A percentile compares a stretch with the other conserved stretches of the same genome.
Conservation (phyloP, 306 rosid genomes). For the Abrus pulchellus region DNA sequence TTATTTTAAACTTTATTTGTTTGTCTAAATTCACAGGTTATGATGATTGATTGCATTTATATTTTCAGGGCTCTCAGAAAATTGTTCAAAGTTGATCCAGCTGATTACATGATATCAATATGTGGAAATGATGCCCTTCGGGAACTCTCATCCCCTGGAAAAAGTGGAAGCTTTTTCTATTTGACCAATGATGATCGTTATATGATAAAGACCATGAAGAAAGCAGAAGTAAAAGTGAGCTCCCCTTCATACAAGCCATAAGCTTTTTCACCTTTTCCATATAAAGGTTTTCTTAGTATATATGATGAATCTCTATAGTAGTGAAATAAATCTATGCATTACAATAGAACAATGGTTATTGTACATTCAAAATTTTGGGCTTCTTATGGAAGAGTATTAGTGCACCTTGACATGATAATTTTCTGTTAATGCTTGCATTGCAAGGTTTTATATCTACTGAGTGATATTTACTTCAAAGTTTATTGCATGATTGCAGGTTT, state of each 20-base stretch:
- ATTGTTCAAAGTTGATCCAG: slow-evolving; percentile 93
- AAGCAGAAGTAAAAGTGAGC: slow-evolving; percentile 95
- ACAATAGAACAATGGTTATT: neutral
- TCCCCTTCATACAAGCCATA: slow-evolving; percentile 18
- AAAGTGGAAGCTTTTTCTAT: slow-evolving; percentile 97
- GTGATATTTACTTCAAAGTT: slow-evolving; percentile 42
- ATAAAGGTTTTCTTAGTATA: no score
- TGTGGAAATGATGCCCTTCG: slow-evolving; percentile 95
- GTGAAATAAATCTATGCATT: neutral
- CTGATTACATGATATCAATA: slow-evolving; percentile 97
- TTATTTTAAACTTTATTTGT: slow-evolving; percentile 5
- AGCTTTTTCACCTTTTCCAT: neutral
- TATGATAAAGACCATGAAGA: slow-evolving; percentile 97
- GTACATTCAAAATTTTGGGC: neutral
- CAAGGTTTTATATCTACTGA: slow-evolving; percentile 17
- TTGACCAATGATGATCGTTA: slow-evolving; percentile 90
- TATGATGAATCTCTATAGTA: neutral
- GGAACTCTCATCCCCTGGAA: slow-evolving; percentile 96
- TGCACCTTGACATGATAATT: slow-evolving; percentile 16
- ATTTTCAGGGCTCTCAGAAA: slow-evolving; percentile 88
- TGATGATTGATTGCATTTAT: slow-evolving; percentile 47
- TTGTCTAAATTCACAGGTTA: neutral
- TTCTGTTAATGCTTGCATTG: slow-evolving; percentile 15
- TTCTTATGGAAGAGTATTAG: neutral
- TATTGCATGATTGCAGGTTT: slow-evolving; percentile 67